These are phyloP conservation scores for Ogataea ganodermae DNA, from an alignment of 805 yeast species.

Conservation along the genomic window DNA sequence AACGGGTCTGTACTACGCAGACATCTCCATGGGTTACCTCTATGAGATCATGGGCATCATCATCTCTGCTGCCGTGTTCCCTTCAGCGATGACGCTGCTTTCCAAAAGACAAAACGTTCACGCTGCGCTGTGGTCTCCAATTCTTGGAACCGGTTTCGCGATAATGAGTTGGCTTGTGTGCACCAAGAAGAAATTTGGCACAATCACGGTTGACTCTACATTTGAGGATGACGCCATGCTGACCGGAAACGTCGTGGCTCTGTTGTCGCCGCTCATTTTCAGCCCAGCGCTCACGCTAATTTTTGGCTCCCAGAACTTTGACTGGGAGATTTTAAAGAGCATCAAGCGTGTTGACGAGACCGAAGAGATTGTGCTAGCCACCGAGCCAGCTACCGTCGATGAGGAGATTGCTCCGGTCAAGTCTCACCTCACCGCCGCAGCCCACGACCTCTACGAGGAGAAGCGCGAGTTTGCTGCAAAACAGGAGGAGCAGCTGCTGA, in stretches of 20 bases:
- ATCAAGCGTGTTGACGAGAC: constrained; percentile 73
- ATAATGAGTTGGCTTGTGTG: constrained; percentile 66
- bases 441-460: constrained; percentile 25
- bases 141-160: constrained; percentile 73
- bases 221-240: constrained; percentile 88
- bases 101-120: constrained; percentile 63
- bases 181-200: constrained; percentile 45
- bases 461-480: constrained; percentile 28
- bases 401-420: constrained; percentile 32
- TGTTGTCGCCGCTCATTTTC: constrained; percentile 67
- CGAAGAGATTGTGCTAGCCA: constrained; percentile 53
- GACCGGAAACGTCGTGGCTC: constrained; percentile 83
- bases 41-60: constrained; percentile 89
- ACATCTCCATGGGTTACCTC: constrained; percentile 82
- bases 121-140: constrained; percentile 78
- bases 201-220: constrained; percentile 52
- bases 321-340: constrained; percentile 62
- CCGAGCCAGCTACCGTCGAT: constrained; percentile 25
- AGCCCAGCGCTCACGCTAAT: constrained; percentile 64
- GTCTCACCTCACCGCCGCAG: constrained; percentile 34
- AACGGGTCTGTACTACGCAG: constrained; percentile 78
- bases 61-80: constrained; percentile 83
- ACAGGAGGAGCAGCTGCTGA: constrained; percentile 55
- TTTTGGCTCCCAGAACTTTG: constrained; percentile 72
- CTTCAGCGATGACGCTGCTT: constrained; percentile 64